phyloP scores from a whole-genome alignment of 2,329 filamentous ascomycete genomes.

The Phyllachora maydis region DNA sequence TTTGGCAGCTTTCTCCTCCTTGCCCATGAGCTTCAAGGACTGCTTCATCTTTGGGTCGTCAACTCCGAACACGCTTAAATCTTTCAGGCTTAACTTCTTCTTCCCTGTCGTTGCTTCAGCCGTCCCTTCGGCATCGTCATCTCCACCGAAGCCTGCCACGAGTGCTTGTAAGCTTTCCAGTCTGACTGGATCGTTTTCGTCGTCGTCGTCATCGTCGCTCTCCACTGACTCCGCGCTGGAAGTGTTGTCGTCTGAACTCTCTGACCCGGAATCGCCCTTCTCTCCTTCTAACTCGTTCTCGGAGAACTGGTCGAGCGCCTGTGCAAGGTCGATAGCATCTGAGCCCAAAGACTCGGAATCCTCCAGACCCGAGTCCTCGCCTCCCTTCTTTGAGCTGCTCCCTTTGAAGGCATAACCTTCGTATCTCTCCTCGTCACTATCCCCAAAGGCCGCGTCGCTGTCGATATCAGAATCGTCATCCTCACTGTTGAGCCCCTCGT shows the following conservation, averaged over 20 bases:
- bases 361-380: constrained; percentile 36
- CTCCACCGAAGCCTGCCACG: constrained; percentile 47
- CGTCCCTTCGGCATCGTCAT: constrained; percentile 33
- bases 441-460: constrained; percentile 52
- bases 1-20: constrained; percentile 36
- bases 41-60: constrained; percentile 60
- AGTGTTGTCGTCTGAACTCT: constrained; percentile 17
- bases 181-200: constrained; percentile 28
- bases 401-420: constrained; percentile 45
- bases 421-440: constrained; percentile 73
- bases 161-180: constrained; percentile 46
- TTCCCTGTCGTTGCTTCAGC: constrained; percentile 24
- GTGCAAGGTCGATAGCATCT: constrained; percentile 37
- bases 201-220: constrained; percentile 14
- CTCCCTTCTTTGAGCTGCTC: constrained; percentile 15
- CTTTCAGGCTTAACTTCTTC: constrained; percentile 52
- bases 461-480: constrained; percentile 45
- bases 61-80: constrained; percentile 50
- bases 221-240: constrained; percentile 18
- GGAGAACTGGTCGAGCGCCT: constrained; percentile 32
- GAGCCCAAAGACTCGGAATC: constrained; percentile 37
- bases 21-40: constrained; percentile 54
- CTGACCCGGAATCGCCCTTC: constrained; percentile 19
- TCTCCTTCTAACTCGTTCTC: constrained; percentile 27
- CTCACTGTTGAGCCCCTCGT: constrained; percentile 40